phyloP scores from a whole-genome alignment of 371 early-diverging fungal species.

The Mucor velutinosus region DNA sequence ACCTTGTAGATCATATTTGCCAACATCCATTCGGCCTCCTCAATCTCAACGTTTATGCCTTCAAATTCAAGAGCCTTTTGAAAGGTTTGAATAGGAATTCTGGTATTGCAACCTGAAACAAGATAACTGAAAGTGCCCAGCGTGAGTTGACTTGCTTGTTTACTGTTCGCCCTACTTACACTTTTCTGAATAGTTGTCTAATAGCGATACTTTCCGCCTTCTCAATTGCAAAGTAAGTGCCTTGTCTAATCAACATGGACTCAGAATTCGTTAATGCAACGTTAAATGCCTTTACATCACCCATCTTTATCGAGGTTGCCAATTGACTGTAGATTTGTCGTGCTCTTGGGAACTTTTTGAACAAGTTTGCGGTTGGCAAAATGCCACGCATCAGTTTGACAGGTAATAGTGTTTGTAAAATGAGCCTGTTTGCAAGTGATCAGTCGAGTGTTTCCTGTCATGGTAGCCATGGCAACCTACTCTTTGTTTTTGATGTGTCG shows the following conservation, averaged over 20 bases:
- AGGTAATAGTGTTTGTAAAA: slow-evolving; percentile 79
- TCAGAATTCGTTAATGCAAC: slow-evolving; percentile 54
- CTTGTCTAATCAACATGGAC: slow-evolving; percentile 58
- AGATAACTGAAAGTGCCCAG: slow-evolving; percentile 48
- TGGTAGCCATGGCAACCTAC: slow-evolving; percentile 22
- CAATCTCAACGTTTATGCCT: slow-evolving; percentile 44
- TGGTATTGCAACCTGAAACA: slow-evolving; percentile 44
- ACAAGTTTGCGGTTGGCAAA: slow-evolving; percentile 60
- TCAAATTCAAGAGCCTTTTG: slow-evolving; percentile 54
- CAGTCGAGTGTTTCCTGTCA: not conserved
- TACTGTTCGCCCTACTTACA: too few relatives aligned
- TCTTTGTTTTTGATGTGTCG: slow-evolving; percentile 57
- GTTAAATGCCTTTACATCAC: slow-evolving; percentile 77
- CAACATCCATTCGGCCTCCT: slow-evolving; percentile 61
- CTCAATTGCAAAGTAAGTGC: slow-evolving; percentile 82
- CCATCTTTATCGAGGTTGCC: slow-evolving; percentile 63
- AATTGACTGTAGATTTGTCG: slow-evolving; percentile 60
- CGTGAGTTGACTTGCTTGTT: too few relatives aligned
- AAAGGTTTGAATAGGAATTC: slow-evolving; percentile 60
- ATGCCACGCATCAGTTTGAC: slow-evolving; percentile 66
- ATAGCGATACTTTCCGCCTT: slow-evolving; percentile 69
- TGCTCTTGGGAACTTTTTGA: slow-evolving; percentile 62
- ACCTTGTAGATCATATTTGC: slow-evolving; percentile 82
- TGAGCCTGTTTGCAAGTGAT: slow-evolving; percentile 46
- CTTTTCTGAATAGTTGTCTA: slow-evolving; percentile 77